Percentiles rank a stretch among this genome's conserved stretches.
Evolutionary conservation across 1,139 yeast species (phyloP).

Genomic region (Pichia sp.): DNA sequence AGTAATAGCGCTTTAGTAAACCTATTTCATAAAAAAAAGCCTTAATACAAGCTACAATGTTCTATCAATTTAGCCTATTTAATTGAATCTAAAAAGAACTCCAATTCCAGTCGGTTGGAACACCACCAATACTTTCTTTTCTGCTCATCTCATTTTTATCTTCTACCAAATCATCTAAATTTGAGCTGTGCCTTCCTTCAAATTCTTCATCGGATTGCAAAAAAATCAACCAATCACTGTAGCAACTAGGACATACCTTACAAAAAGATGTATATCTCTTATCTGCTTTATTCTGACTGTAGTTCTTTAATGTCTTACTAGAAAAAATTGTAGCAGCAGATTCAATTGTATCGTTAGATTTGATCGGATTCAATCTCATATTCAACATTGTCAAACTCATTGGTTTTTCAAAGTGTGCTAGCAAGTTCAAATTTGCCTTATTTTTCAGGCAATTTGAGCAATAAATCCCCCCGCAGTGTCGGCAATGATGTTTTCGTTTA

Average conservation of each 20-base stretch:
- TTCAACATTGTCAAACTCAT: not conserved
- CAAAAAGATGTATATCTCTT: constrained; percentile 15
- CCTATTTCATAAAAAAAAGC: too few species aligned
- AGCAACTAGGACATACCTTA: constrained; percentile 23
- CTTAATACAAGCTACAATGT: not conserved
- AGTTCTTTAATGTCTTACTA: constrained; percentile 1
- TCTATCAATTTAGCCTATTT: too few species aligned
- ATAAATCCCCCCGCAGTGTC: constrained; percentile 54
- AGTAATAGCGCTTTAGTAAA: too few species aligned
- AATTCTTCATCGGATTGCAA: constrained; percentile 18
- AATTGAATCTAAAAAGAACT: constrained; percentile 40
- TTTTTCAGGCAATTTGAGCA: constrained; percentile 59
- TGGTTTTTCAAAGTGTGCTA: constrained; percentile 62
- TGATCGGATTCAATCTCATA: constrained; percentile 2
- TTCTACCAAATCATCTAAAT: constrained; percentile 4
- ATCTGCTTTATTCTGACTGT: not conserved
- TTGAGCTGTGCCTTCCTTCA: constrained; percentile 13
- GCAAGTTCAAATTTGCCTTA: constrained; percentile 49
- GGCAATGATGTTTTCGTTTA: constrained; percentile 78
- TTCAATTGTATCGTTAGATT: constrained; percentile 6
- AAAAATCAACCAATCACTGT: constrained; percentile 19
- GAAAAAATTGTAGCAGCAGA: constrained; percentile 5
- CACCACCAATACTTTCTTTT: constrained; percentile 28
- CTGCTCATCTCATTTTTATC: constrained; percentile 11
- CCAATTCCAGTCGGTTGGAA: constrained; percentile 75